Conservation (phyloP, 2,329 filamentous ascomycete species). For the Epichloe sp. region DNA sequence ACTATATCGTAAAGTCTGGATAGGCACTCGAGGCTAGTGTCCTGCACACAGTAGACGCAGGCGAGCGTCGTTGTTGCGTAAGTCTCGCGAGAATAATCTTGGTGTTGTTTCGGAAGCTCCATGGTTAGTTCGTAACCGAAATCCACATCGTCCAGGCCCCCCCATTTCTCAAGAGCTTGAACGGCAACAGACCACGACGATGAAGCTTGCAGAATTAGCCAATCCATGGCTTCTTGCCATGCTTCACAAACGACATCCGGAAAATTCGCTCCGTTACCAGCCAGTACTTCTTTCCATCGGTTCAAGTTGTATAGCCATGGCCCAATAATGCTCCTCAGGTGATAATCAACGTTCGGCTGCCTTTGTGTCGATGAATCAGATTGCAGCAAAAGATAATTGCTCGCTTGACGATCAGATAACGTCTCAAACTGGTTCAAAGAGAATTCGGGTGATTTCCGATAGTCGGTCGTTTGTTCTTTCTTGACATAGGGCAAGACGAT, state of each 20-base stretch:
- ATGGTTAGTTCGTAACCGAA: slow-evolving; percentile 44
- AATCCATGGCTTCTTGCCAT: slow-evolving; percentile 57
- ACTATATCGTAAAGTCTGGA: slow-evolving; percentile 47
- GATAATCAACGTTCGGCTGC: slow-evolving; percentile 38
- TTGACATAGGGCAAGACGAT: slow-evolving; percentile 55
- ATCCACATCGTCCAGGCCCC: slow-evolving; percentile 62
- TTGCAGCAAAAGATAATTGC: slow-evolving; percentile 47
- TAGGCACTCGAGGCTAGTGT: slow-evolving; percentile 44
- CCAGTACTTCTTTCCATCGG: slow-evolving; percentile 32
- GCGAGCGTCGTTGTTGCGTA: slow-evolving; percentile 59
- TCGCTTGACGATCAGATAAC: slow-evolving; percentile 44
- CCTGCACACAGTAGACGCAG: slow-evolving; percentile 52
- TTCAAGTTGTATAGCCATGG: slow-evolving; percentile 60
- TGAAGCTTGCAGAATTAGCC: slow-evolving; percentile 49
- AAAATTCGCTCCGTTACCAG: slow-evolving; percentile 9
- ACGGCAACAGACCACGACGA: slow-evolving; percentile 50
- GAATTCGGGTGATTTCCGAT: slow-evolving; percentile 30
- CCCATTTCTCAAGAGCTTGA: slow-evolving; percentile 54
- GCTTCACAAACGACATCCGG: slow-evolving; percentile 35
- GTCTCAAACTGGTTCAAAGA: slow-evolving; percentile 52
- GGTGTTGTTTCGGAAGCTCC: slow-evolving; percentile 47
- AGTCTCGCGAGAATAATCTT: slow-evolving; percentile 44
- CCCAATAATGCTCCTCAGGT: slow-evolving; percentile 54
- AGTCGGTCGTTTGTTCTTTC: slow-evolving; percentile 58
- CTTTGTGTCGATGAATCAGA: slow-evolving; percentile 31